Evolutionary conservation across 139 green algal genomes (phyloP), one percentile per base, ranked within the genome.

Genomic region (Astrephomene gubernaculifera): DNA sequence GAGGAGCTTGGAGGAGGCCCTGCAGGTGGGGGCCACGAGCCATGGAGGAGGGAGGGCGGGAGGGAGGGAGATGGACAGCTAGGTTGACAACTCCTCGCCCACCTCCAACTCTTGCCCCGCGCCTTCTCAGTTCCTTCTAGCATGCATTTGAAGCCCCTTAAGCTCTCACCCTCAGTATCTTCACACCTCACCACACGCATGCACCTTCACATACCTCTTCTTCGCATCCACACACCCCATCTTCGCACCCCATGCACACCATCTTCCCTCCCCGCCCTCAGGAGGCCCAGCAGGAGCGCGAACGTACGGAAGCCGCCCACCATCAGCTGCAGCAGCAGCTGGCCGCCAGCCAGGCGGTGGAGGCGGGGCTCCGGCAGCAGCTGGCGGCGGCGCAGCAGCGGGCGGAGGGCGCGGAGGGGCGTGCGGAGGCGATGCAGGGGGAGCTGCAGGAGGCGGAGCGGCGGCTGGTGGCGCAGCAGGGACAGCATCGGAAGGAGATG

Each of bases 251-350:
- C n/a, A n/a, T n/a, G n/a, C n/a, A n/a, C n/a, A n/a, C n/a, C n/a
- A n/a, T n/a, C n/a, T n/a, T n/a, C n/a, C n/a, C n/a, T n/a, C n/a
- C n/a, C n/a, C n/a, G n/a, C n/a, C 21, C 25, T 21, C 53, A 82
- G 74, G 63, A n/a, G 5, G 74, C 74, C 14, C 17, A 60, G 1
- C 38, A 71, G 38, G 74, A 82, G 36, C 74, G 74, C 6, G 53
- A 82, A 25, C 74, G 74, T 38, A 82, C 36, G 54, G 74, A 82
- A 39, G 54, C 74, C 8, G 35, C 54, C 3, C 54, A 94, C 38
- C 75, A 36, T n/a, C 81, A 92, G 9, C 93, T 96, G 91, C 82
- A 94, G 79, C 82, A 87, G 85, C 86, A 94, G 63, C 52, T 93
- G 35, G 63, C 82, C 24, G 83, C 87, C 36, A 39, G 80, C 25